A percentile compares a stretch with the other conserved stretches of the same genome.
Evolutionary conservation across 768 basidiomycete species (phyloP).

Genomic region (Albatrellus ellisii): DNA sequence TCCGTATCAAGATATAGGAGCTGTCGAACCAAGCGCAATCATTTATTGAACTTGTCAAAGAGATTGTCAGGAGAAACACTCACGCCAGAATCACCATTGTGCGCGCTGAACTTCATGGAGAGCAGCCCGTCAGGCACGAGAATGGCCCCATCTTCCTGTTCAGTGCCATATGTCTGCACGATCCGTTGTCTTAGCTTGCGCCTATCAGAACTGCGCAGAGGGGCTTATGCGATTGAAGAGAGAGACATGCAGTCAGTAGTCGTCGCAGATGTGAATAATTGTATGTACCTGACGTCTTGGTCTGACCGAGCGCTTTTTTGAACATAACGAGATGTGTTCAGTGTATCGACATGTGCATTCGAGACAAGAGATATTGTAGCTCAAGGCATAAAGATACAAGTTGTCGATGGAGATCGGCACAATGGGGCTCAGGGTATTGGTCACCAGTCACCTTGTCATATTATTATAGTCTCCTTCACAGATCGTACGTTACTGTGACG

Average conservation of each 20-base stretch:
- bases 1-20: constrained; percentile 47
- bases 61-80: constrained; percentile 14
- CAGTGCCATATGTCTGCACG: constrained; percentile 30
- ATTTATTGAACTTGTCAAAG: neutral
- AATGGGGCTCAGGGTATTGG: too few species aligned
- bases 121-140: constrained; percentile 67
- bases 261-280: neutral
- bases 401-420: too few species aligned
- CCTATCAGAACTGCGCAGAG: constrained; percentile 59
- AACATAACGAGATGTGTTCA: constrained; percentile 38
- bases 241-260: neutral
- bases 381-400: too few species aligned
- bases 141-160: constrained; percentile 46
- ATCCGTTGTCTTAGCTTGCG: constrained; percentile 57
- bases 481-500: too few species aligned
- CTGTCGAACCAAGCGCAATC: constrained; percentile 23
- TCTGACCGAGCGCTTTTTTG: constrained; percentile 57
- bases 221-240: constrained; percentile 26
- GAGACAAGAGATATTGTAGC: neutral
- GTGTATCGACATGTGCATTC: neutral
- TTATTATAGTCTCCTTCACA: too few species aligned
- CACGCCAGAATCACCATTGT: constrained; percentile 55
- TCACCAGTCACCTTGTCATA: too few species aligned
- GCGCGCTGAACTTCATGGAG: constrained; percentile 53
- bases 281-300: constrained; percentile 48